A percentile compares a stretch with the other conserved stretches of the same genome.
phyloP scores from a whole-genome alignment of 2,329 filamentous ascomycete genomes.

The Colletotrichum salicis region DNA sequence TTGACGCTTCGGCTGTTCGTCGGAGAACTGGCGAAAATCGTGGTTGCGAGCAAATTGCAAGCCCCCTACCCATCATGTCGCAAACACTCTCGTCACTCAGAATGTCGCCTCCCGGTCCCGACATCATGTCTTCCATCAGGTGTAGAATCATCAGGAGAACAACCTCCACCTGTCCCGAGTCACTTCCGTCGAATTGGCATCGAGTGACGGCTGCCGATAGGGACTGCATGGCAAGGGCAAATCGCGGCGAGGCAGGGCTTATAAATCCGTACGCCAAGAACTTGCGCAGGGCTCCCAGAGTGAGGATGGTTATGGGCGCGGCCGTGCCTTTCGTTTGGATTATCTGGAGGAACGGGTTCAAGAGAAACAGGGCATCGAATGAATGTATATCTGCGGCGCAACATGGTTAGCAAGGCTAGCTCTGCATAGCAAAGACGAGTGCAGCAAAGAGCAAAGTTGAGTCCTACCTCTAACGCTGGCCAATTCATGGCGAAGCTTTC shows the following conservation, averaged over 20 bases:
- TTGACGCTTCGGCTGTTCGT: conserved; percentile 92
- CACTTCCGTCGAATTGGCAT: conserved; percentile 96
- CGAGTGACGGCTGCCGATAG: conserved; percentile 96
- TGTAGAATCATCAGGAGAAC: conserved; percentile 94
- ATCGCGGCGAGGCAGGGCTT: conserved; percentile 82
- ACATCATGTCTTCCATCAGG: conserved; percentile 98
- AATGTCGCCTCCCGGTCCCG: conserved; percentile 88
- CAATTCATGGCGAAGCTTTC: conserved; percentile 86
- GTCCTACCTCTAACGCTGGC: conserved; percentile 80
- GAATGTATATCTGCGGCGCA: conserved; percentile 76
- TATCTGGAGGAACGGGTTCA: conserved; percentile 95
- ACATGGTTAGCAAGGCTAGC: conserved; percentile 40
- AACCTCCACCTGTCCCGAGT: conserved; percentile 93
- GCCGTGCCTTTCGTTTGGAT: conserved; percentile 96
- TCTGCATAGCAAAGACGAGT: neutral
- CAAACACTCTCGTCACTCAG: conserved; percentile 98
- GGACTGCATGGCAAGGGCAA: conserved; percentile 92
- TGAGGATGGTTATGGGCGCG: conserved; percentile 93
- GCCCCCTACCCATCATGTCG: conserved; percentile 98
- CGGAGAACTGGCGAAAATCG: conserved; percentile 90
- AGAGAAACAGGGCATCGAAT: conserved; percentile 89
- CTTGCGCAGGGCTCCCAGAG: conserved; percentile 92
- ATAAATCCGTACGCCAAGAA: conserved; percentile 97
- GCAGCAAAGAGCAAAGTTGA: conserved; percentile 8
- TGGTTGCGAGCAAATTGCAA: conserved; percentile 96